Conservation (phyloP, 75 land plant genomes). For the Sequoiadendron giganteum region DNA sequence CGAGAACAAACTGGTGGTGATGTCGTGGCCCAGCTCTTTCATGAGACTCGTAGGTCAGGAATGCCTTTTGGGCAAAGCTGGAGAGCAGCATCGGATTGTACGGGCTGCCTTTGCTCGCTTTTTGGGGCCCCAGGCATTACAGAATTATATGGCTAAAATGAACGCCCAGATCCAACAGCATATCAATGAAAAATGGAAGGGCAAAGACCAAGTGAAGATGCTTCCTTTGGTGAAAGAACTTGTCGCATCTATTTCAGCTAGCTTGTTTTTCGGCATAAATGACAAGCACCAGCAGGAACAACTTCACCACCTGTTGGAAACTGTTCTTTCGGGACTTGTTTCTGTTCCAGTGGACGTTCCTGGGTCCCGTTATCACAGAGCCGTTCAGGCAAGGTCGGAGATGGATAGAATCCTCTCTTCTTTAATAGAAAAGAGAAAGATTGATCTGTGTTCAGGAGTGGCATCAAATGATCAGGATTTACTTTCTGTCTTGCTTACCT, state of each 20-base stretch:
- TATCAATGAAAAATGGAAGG: neutral
- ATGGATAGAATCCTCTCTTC: no score
- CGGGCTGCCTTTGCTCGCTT: constrained; percentile 11
- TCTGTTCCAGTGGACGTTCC: no score
- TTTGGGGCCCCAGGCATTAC: constrained; percentile 18
- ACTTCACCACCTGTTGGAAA: no score
- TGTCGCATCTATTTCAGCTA: constrained; percentile 3
- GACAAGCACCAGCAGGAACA: no score
- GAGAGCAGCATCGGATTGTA: neutral
- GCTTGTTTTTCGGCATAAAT: constrained; percentile 8
- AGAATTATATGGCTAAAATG: constrained; percentile 3
- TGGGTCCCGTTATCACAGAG: no score
- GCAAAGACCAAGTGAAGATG: neutral
- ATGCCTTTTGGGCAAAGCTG: neutral
- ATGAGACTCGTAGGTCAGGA: neutral
- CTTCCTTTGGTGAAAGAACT: constrained; percentile 14
- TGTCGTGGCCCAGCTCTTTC: constrained; percentile 21
- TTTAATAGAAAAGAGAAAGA: no score
- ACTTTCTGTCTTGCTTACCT: no score
- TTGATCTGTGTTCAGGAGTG: no score
- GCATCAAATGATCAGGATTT: no score
- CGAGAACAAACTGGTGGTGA: constrained; percentile 22
- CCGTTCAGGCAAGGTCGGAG: no score
- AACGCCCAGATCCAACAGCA: neutral
- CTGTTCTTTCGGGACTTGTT: no score